These are phyloP conservation scores for Ilex asprella DNA, from an alignment of 257 asterid genomes.

Conservation along the genomic window DNA sequence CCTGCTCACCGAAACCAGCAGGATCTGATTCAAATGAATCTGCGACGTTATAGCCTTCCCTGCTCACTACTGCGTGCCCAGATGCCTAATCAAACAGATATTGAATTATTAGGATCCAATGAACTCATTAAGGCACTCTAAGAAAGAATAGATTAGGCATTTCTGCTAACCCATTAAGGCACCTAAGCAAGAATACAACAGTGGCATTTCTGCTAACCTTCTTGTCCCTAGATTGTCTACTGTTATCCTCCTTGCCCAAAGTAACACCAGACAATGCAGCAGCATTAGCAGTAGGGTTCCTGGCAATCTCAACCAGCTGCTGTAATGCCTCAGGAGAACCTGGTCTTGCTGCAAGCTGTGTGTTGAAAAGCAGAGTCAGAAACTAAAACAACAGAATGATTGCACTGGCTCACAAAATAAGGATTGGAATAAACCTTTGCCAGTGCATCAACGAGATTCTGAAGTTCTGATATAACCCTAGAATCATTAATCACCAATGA, in stretches of 20 bases:
- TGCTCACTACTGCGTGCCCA: constrained; percentile 41
- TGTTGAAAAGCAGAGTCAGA: constrained; percentile 18
- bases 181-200: too few species aligned
- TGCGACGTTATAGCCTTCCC: constrained; percentile 42
- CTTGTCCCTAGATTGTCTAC: constrained; percentile 54
- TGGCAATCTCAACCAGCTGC: constrained; percentile 88
- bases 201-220: constrained; percentile 38
- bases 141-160: too few species aligned
- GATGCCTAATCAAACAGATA: constrained; percentile 40
- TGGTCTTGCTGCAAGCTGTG: constrained; percentile 94
- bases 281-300: constrained; percentile 57
- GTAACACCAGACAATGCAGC: constrained; percentile 42
- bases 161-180: too few species aligned
- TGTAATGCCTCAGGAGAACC: constrained; percentile 94
- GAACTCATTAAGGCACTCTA: neutral
- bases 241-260: constrained; percentile 57
- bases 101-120: neutral
- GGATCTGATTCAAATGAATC: constrained; percentile 71
- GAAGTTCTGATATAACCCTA: constrained; percentile 75
- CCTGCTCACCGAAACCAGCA: constrained; percentile 77
- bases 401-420: constrained; percentile 6
- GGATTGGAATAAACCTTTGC: constrained; percentile 55
- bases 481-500: constrained; percentile 54
- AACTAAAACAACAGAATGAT: constrained; percentile 6
- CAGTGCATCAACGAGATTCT: constrained; percentile 83